These are phyloP conservation scores for Phytophthora colocasiae DNA, from an alignment of 352 stramenopile species.

Conservation along the genomic window DNA sequence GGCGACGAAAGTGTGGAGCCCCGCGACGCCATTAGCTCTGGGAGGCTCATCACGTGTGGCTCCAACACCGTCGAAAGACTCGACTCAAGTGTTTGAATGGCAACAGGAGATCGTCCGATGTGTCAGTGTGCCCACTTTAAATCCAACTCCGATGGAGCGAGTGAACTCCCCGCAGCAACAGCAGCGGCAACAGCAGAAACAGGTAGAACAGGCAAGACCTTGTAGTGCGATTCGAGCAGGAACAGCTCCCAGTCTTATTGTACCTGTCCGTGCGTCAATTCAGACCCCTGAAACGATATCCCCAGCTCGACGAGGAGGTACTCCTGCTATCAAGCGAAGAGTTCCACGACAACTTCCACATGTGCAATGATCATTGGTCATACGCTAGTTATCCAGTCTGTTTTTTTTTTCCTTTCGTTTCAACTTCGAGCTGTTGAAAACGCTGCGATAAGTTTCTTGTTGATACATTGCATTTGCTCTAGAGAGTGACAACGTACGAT, in stretches of 20 bases:
- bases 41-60: conserved; percentile 20
- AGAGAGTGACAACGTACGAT: too few relatives aligned
- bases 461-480: too few relatives aligned
- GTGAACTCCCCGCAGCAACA: conserved; percentile 35
- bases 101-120: conserved; percentile 56
- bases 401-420: too few relatives aligned
- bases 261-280: background rate
- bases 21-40: conserved; percentile 21
- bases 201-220: background rate
- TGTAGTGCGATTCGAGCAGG: conserved; percentile 1
- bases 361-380: conserved; percentile 22
- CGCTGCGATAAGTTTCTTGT: too few relatives aligned
- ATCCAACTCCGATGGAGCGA: conserved; percentile 66
- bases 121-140: conserved; percentile 62
- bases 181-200: conserved; percentile 19
- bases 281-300: conserved; percentile 5
- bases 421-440: too few relatives aligned
- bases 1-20: conserved; percentile 59
- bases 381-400: background rate
- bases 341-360: conserved; percentile 31
- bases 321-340: conserved; percentile 31
- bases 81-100: conserved; percentile 26
- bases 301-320: conserved; percentile 16
- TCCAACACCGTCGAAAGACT: conserved; percentile 44
- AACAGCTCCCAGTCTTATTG: conserved; percentile 14